Evolutionary conservation across 225 moss, liverwort and hornwort genomes (phyloP).

Genomic region (Marchantia paleacea): DNA sequence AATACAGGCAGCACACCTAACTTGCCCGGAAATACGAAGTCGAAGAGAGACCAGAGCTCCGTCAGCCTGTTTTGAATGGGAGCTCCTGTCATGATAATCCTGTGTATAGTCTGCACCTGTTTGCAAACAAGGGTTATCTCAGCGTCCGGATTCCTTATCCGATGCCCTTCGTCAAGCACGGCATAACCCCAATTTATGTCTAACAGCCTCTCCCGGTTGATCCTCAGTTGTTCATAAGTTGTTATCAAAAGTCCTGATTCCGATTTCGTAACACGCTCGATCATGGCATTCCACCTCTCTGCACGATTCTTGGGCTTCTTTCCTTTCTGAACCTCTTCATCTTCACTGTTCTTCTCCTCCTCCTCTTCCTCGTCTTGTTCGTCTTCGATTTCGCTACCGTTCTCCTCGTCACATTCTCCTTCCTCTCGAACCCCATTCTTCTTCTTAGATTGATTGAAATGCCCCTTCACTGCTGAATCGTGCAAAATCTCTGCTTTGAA

Average conservation of each 20-base stretch:
- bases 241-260: constrained; percentile 72
- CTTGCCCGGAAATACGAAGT: constrained; percentile 97
- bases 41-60: constrained; percentile 97
- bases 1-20: constrained; percentile 90
- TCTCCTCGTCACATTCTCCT: constrained; percentile 16
- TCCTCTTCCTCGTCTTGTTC: constrained; percentile 45
- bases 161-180: constrained; percentile 93
- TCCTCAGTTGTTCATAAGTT: constrained; percentile 84
- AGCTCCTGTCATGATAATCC: constrained; percentile 97
- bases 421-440: constrained; percentile 40
- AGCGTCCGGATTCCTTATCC: constrained; percentile 91
- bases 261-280: constrained; percentile 57
- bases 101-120: constrained; percentile 92
- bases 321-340: constrained; percentile 48
- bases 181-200: constrained; percentile 93
- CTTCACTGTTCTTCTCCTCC: constrained; percentile 45
- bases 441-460: constrained; percentile 39
- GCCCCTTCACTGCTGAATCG: constrained; percentile 64
- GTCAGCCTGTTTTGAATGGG: constrained; percentile 93
- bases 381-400: constrained; percentile 9
- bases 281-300: constrained; percentile 70
- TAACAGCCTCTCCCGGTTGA: constrained; percentile 70
- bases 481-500: constrained; percentile 79
- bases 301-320: constrained; percentile 25
- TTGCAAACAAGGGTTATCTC: constrained; percentile 89